Conservation (phyloP, 1,284 basidiomycete species). For the Irpex sp. region DNA sequence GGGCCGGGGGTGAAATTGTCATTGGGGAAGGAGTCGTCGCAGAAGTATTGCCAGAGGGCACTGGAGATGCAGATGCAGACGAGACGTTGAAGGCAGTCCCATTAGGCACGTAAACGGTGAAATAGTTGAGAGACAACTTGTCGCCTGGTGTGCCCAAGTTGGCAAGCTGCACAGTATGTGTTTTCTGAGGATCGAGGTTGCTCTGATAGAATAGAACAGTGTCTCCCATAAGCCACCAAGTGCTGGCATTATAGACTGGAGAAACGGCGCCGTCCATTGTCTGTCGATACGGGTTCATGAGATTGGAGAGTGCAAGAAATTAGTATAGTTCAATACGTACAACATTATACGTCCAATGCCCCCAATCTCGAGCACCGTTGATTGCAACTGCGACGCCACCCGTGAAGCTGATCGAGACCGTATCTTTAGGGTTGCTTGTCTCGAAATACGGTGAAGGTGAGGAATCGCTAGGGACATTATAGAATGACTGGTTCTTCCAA, state of each 20-base stretch:
- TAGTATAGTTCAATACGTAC: neutral
- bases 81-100: neutral
- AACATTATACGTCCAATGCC: conserved; percentile 12
- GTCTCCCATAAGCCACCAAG: conserved; percentile 10
- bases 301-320: neutral
- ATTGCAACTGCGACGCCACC: conserved; percentile 7
- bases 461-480: conserved; percentile 5
- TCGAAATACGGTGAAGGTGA: conserved; percentile 4
- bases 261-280: conserved; percentile 3
- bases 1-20: neutral
- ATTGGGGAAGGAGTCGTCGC: neutral
- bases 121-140: conserved; percentile 7
- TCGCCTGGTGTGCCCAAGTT: conserved; percentile 4
- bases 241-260: conserved; percentile 5
- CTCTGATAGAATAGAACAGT: conserved; percentile 9
- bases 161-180: conserved; percentile 2
- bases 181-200: conserved; percentile 2
- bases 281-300: neutral
- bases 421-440: conserved; percentile 1
- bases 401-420: conserved; percentile 9
- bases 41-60: neutral
- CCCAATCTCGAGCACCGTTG: conserved; percentile 8
- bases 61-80: neutral
- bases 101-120: conserved; percentile 6
- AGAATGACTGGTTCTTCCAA: conserved; percentile 1